Base-by-base conservation (phyloP, 169 alveolate species). In the Plasmodium vivax region DNA sequence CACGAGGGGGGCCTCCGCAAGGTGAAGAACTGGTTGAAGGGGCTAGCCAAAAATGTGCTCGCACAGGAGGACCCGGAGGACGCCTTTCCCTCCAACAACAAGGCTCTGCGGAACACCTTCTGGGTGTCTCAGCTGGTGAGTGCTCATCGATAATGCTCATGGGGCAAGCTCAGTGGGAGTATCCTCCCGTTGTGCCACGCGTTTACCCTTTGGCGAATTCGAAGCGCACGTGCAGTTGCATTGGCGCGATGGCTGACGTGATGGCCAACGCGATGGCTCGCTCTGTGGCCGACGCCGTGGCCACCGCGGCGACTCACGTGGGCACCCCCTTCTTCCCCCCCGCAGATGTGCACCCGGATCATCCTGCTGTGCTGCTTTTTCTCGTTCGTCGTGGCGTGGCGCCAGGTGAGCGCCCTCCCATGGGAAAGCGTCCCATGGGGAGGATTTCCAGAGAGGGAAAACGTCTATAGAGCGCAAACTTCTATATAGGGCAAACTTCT, bases 321-420 rank as follows among this genome's bases (percentile, higher is more conserved):
- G 16, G 16, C 74, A 58, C 74, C 74, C 32, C 74, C 23, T 16
- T 56, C n/a, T 82, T 45, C 51, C 8, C 58, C 12, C 7, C 8
- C 27, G 27, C 79, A 85, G 93, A 73, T 85, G 51, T 85, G 56
- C 58, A 85, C 84, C 16, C 32, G 93, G 43, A 85, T 85, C 74
- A 34, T 85, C 19, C 62, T 85, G 12, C 5, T 85, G 79, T 34
- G 85, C 1, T 74, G 93, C 16, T 34, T 85, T 32, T 85, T 85
- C 41, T 85, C 93, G 0, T 85, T 85, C 68, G 79, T 85, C 34
- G 93, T 85, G 27, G 47, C 93, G 10, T 85, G 93, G 93, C 75
- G 54, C 2, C 93, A 85, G 84, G 93, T 85, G 62, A 54, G 19
- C 8, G 10, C 54, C 54, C 54, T 8, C 54, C 16, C 54, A 45